Evolutionary conservation across 179 eudicot genomes (phyloP), one percentile per base, ranked within the genome.

Genomic region (Gypsophila paniculata): DNA sequence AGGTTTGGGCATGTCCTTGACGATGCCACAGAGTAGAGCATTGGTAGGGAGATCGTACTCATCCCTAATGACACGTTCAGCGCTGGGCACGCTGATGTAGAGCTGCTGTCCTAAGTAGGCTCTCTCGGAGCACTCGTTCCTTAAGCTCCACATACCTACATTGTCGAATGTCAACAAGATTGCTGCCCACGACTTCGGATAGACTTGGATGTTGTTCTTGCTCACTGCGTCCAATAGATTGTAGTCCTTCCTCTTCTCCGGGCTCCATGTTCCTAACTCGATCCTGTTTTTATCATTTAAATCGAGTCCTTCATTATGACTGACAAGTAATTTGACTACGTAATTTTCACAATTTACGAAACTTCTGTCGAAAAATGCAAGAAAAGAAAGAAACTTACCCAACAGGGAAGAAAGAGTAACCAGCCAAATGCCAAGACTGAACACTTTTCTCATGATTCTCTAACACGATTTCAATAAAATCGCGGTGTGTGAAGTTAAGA

Each of bases 101-200:
- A 90, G 79, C 60, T 90, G 89, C 57, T 88, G 87, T 2, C 96
- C 96, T 26, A 90, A 71, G 69, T 90, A 88, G 6, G 75, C 77
- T 59, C 86, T 78, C 57, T 88, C 90, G 12, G 77, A 17, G 1
- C 61, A 13, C 65, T 76, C 78, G 0, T 85, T 82, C 55, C 96
- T 81, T 71, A 90, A 12, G 70, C 79, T 89, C 96, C 96, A 89
- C 90, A 90, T 83, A 2, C 96, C 96, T 0, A 85, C 83, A 49
- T 90, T 90, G 76, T 90, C 90, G 4, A 90, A 79, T 25, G 92
- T 81, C n/a, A 80, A n/a, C 82, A 90, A 65, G 0, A 90, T 74
- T 3, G 93, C 96, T 42, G 88, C 87, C 96, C 96, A 90, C 48
- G 87, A 82, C 25, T 78, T 81, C 0, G 96, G 96, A 73, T 90